Evolutionary conservation across 257 asterid genomes (phyloP).

Genomic region (Gentiana macrophylla): DNA sequence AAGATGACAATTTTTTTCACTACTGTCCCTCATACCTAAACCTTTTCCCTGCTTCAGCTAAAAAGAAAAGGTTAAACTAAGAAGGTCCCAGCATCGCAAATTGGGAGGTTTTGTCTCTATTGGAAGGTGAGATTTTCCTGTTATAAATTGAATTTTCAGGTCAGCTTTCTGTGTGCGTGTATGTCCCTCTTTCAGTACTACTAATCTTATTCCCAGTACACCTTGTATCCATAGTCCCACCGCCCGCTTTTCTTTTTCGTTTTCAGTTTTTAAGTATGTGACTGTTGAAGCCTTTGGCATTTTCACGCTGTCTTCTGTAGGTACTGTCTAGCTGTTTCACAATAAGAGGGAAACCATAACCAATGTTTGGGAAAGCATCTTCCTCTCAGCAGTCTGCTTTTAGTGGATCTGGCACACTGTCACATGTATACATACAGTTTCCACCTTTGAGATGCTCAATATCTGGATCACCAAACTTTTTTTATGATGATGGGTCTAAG

Average conservation of each 20-base stretch:
- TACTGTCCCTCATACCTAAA: no score
- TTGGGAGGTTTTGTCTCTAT: conserved; percentile 2
- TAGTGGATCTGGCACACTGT: conserved; percentile 72
- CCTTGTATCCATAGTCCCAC: no score
- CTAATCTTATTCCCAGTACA: no score
- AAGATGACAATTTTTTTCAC: background rate
- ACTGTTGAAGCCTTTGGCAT: background rate
- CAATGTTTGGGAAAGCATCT: conserved; percentile 58
- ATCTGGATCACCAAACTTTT: conserved; percentile 51
- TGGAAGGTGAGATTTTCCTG: conserved; percentile 5
- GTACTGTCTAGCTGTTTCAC: conserved; percentile 12
- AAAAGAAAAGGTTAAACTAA: conserved; percentile 45
- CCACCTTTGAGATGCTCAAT: conserved; percentile 70
- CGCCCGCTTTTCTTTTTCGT: background rate
- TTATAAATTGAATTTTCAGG: background rate
- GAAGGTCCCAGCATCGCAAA: background rate
- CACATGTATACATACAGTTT: conserved; percentile 68
- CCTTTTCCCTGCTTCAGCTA: conserved; percentile 23
- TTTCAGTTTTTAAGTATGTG: conserved; percentile 2
- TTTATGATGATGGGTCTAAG: conserved; percentile 78
- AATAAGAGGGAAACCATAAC: conserved; percentile 17
- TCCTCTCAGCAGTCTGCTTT: conserved; percentile 47
- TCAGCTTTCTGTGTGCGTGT: background rate
- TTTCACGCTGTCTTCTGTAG: background rate
- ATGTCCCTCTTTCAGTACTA: background rate